Conservation (phyloP, 176 grass and related monocot genomes). For the Urochloa ruziziensis region DNA sequence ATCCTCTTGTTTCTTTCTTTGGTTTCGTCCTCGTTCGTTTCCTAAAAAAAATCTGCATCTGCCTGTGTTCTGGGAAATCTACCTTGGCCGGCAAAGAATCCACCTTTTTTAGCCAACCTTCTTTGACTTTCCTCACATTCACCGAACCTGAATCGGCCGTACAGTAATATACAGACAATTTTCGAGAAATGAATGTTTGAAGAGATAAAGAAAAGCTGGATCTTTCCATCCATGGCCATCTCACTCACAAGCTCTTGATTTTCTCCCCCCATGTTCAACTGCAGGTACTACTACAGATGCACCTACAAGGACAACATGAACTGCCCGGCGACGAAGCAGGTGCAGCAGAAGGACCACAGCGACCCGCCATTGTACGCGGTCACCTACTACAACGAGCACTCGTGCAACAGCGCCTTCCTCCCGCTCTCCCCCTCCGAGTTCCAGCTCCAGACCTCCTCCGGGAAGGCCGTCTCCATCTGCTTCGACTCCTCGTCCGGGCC, state of each 20-base stretch:
- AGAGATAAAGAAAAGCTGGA: neutral
- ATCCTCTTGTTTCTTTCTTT: neutral
- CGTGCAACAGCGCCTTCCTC: conserved; percentile 58
- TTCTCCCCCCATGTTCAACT: neutral
- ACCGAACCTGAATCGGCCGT: neutral
- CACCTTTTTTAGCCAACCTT: neutral
- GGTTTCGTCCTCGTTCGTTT: neutral
- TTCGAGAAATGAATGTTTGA: neutral
- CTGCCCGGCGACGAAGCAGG: conserved; percentile 62
- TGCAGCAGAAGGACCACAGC: conserved; percentile 63
- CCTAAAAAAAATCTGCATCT: neutral
- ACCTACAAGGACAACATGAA: conserved; percentile 67
- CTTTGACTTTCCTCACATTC: neutral
- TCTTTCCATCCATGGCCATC: neutral
- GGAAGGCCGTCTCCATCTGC: conserved; percentile 65
- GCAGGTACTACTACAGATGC: conserved; percentile 70
- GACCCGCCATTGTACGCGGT: conserved; percentile 66
- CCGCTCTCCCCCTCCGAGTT: conserved; percentile 51
- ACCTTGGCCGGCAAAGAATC: neutral
- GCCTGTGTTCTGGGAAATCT: neutral
- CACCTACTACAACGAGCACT: conserved; percentile 65
- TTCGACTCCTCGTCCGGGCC: conserved; percentile 37
- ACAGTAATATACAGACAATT: neutral
- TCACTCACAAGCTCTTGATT: neutral
- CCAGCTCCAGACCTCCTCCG: conserved; percentile 44